A percentile compares a stretch with the other conserved stretches of the same genome.
Conservation (phyloP, 2,329 filamentous ascomycete species). For the Colletotrichum ledebouriae region DNA sequence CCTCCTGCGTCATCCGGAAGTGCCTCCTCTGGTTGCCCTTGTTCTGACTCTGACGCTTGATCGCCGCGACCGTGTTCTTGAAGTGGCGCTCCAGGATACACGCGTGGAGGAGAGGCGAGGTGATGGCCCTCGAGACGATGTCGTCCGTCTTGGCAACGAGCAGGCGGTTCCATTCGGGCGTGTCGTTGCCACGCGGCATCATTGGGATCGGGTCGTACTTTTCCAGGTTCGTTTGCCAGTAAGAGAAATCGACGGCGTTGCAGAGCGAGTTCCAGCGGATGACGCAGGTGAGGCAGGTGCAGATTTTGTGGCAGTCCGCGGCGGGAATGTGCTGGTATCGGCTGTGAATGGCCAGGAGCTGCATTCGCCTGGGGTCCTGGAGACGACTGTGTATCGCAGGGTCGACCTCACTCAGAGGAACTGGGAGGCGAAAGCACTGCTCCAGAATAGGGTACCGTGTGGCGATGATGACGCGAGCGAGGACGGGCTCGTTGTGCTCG, state of each 20-base stretch:
- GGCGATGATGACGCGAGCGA: conserved; percentile 59
- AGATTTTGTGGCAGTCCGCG: conserved; percentile 61
- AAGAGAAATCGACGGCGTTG: conserved; percentile 66
- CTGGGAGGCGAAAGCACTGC: conserved; percentile 65
- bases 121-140: conserved; percentile 60
- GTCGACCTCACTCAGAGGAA: conserved; percentile 58
- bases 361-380: conserved; percentile 56
- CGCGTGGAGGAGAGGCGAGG: conserved; percentile 64
- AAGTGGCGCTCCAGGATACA: conserved; percentile 52
- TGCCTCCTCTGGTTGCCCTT: conserved; percentile 60
- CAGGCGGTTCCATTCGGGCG: conserved; percentile 63
- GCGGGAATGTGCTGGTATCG: conserved; percentile 65
- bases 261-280: conserved; percentile 69
- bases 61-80: conserved; percentile 48
- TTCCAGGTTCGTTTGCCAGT: conserved; percentile 68
- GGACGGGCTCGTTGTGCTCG: conserved; percentile 54
- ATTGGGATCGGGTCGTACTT: conserved; percentile 64
- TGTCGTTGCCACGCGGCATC: conserved; percentile 59
- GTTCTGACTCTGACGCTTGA: conserved; percentile 59
- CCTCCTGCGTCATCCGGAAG: conserved; percentile 51
- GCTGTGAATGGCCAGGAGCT: conserved; percentile 60
- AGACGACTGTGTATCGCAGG: conserved; percentile 54
- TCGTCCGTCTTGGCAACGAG: conserved; percentile 59
- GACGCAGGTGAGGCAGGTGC: conserved; percentile 69
- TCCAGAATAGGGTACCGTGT: conserved; percentile 64